Evolutionary conservation across 2,329 filamentous ascomycete genomes (phyloP).

Genomic region (Drechmeria coniospora): DNA sequence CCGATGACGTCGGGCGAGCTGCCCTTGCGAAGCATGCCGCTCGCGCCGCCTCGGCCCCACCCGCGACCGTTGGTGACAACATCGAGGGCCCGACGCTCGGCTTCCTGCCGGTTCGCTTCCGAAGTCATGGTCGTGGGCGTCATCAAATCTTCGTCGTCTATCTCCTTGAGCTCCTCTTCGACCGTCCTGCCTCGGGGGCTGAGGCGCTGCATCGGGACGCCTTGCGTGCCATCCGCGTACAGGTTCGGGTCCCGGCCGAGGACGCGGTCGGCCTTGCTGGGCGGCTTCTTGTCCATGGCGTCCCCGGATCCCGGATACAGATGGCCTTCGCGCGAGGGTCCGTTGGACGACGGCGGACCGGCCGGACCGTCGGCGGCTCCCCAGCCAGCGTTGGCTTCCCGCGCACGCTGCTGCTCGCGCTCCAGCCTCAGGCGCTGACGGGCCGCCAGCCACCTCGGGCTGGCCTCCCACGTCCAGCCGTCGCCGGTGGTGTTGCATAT

Average conservation of each 20-base stretch:
- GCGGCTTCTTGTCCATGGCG: slow-evolving; percentile 18
- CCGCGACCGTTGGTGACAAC: slow-evolving; percentile 22
- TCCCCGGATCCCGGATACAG: background rate
- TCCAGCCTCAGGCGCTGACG: slow-evolving; percentile 46
- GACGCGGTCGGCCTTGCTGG: slow-evolving; percentile 43
- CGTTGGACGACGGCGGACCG: background rate
- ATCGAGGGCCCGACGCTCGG: slow-evolving; percentile 30
- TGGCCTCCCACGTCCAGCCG: slow-evolving; percentile 89
- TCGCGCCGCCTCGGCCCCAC: slow-evolving; percentile 25
- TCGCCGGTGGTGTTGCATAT: slow-evolving; percentile 77
- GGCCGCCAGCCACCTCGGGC: slow-evolving; percentile 59
- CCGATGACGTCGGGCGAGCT: slow-evolving; percentile 9
- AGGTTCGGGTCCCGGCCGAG: slow-evolving; percentile 41
- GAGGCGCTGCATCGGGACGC: slow-evolving; percentile 30
- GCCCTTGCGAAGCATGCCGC: slow-evolving; percentile 25
- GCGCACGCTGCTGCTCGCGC: slow-evolving; percentile 41
- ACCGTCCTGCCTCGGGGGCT: slow-evolving; percentile 28
- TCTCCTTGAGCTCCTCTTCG: slow-evolving; percentile 25
- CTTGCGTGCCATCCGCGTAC: slow-evolving; percentile 32
- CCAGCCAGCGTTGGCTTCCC: slow-evolving; percentile 55
- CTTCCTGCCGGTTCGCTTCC: slow-evolving; percentile 15
- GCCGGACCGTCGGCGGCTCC: slow-evolving; percentile 21
- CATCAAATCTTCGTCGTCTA: slow-evolving; percentile 21
- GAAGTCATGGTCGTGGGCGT: slow-evolving; percentile 4
- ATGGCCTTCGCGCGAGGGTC: slow-evolving; percentile 2